These are phyloP conservation scores for Akanthomyces muscarius DNA, from an alignment of 2,329 filamentous ascomycete genomes.

Conservation along the genomic window DNA sequence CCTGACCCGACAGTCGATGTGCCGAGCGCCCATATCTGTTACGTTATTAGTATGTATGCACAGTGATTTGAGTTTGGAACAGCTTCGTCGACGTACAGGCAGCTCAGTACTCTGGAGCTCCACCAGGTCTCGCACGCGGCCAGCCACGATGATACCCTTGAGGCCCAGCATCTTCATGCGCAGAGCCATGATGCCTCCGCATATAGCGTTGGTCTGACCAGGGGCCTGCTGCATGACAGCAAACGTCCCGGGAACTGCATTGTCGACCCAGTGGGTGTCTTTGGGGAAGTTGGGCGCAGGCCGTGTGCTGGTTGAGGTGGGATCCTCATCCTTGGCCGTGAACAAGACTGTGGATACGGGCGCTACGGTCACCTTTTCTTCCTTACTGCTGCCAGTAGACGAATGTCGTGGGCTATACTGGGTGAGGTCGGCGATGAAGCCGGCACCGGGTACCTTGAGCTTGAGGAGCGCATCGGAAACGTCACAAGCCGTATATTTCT, in stretches of 20 bases:
- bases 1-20: slow-evolving; percentile 56
- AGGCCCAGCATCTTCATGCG: slow-evolving; percentile 62
- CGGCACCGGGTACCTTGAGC: slow-evolving; percentile 61
- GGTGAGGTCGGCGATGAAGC: slow-evolving; percentile 58
- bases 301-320: slow-evolving; percentile 22
- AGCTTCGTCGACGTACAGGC: slow-evolving; percentile 43
- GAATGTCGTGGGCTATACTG: slow-evolving; percentile 27
- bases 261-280: slow-evolving; percentile 65
- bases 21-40: slow-evolving; percentile 52
- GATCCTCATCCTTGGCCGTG: slow-evolving; percentile 48
- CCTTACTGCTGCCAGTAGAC: slow-evolving; percentile 22
- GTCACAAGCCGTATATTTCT: slow-evolving; percentile 48
- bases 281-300: slow-evolving; percentile 48
- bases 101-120: slow-evolving; percentile 54
- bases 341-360: slow-evolving; percentile 62
- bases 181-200: slow-evolving; percentile 73
- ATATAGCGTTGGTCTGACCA: slow-evolving; percentile 63
- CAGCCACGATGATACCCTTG: slow-evolving; percentile 61
- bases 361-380: slow-evolving; percentile 38
- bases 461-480: slow-evolving; percentile 71
- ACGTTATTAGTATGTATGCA: slow-evolving; percentile 17
- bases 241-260: slow-evolving; percentile 55
- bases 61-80: too few relatives aligned
- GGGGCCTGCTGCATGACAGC: slow-evolving; percentile 63
- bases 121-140: slow-evolving; percentile 61